These are phyloP conservation scores for Ganoderma lucidum DNA, from an alignment of 1,284 basidiomycete species.

Conservation along the genomic window DNA sequence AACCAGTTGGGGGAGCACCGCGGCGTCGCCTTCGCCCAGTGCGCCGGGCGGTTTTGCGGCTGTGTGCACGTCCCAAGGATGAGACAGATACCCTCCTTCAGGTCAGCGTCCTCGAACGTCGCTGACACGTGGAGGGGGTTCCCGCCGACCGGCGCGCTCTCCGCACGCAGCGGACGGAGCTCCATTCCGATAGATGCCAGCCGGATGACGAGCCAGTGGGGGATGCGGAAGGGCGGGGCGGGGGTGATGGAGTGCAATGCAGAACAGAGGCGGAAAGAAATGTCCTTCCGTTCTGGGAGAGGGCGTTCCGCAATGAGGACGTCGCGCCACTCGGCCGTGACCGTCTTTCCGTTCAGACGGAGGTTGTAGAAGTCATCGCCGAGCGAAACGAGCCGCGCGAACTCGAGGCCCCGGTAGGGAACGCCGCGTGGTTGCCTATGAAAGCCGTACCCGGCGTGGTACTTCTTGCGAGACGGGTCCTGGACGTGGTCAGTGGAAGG, in stretches of 20 bases:
- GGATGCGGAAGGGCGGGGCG: slow-evolving; percentile 10
- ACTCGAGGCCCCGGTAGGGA: no score
- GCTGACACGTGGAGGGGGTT: neutral
- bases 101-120: neutral
- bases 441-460: neutral
- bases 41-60: neutral
- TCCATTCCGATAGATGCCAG: neutral
- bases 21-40: slow-evolving; percentile 11
- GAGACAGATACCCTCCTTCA: slow-evolving; percentile 5
- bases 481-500: neutral
- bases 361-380: no score
- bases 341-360: slow-evolving; percentile 3
- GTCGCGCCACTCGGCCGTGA: slow-evolving; percentile 16
- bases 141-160: no score
- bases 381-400: no score
- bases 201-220: neutral
- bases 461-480: neutral
- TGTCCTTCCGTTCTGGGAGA: no score
- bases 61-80: neutral
- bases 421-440: no score
- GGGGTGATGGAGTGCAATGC: neutral
- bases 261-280: no score
- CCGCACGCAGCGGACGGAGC: neutral
- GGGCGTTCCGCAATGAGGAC: no score
- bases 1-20: no score